Evolutionary conservation across 495 filamentous ascomycete species (phyloP).

Genomic region (Lichenothelia convexa): DNA sequence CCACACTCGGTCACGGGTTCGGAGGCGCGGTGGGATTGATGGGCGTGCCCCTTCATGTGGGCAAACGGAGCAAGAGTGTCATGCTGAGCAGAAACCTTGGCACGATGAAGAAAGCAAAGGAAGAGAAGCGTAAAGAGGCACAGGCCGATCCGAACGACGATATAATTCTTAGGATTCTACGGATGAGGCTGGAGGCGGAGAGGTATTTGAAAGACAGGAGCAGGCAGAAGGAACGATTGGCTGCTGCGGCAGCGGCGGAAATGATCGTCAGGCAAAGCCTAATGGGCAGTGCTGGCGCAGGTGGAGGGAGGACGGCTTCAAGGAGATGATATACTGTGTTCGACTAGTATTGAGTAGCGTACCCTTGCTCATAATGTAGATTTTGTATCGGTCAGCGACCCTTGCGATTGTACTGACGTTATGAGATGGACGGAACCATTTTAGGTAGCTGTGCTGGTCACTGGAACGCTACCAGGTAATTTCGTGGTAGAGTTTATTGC

Average conservation of each 20-base stretch:
- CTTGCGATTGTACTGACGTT: too few species aligned
- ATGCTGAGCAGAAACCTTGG: constrained; percentile 89
- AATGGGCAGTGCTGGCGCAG: constrained; percentile 32
- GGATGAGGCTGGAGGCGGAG: constrained; percentile 91
- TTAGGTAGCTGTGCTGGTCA: too few species aligned
- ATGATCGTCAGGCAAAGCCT: constrained; percentile 91
- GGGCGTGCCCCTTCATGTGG: constrained; percentile 46
- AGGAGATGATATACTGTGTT: too few species aligned
- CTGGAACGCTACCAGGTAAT: too few species aligned
- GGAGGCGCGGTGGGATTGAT: constrained; percentile 43
- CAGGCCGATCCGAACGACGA: constrained; percentile 96
- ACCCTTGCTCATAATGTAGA: too few species aligned
- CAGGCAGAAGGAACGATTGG: constrained; percentile 83
- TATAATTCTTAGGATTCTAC: constrained; percentile 88
- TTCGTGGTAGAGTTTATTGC: too few species aligned
- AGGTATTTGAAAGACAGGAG: constrained; percentile 77
- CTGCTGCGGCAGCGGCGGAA: constrained; percentile 76
- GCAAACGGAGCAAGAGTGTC: constrained; percentile 74
- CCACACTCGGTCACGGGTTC: constrained; percentile 20
- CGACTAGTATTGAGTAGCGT: too few species aligned
- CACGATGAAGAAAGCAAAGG: constrained; percentile 88
- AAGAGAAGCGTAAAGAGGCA: constrained; percentile 84
- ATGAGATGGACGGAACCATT: too few species aligned
- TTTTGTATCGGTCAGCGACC: too few species aligned
- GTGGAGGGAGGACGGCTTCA: constrained; percentile 2